Conservation (phyloP, 495 filamentous ascomycete genomes). For the Eremomyces bilateralis region DNA sequence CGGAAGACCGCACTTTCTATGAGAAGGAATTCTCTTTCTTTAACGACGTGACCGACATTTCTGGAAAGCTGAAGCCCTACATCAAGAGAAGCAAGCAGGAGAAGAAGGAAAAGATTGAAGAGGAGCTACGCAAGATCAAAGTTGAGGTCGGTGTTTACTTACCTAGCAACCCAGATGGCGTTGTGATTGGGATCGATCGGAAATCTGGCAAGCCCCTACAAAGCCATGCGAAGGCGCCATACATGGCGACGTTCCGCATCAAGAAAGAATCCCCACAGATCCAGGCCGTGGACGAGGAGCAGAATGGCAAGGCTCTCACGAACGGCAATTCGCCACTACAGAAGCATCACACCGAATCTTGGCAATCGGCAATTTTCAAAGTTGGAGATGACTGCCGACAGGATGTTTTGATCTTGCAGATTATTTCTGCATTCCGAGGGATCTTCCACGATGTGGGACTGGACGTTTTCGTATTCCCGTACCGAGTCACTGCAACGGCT, state of each 20-base stretch:
- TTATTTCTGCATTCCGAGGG: slow-evolving; percentile 91
- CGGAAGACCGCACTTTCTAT: slow-evolving; percentile 63
- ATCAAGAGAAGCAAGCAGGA: slow-evolving; percentile 86
- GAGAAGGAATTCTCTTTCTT: slow-evolving; percentile 95
- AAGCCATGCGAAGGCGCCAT: slow-evolving; percentile 93
- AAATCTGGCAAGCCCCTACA: slow-evolving; percentile 95
- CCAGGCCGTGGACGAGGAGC: slow-evolving; percentile 26
- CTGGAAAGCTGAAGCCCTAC: slow-evolving; percentile 81
- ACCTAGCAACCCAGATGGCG: slow-evolving; percentile 88
- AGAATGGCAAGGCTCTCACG: slow-evolving; percentile 5
- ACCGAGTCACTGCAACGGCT: slow-evolving; percentile 94
- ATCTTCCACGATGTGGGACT: slow-evolving; percentile 89
- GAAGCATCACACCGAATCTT: slow-evolving; percentile 51
- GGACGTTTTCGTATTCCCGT: slow-evolving; percentile 92
- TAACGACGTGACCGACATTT: slow-evolving; percentile 85
- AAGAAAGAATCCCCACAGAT: slow-evolving; percentile 44
- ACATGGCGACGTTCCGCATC: slow-evolving; percentile 96
- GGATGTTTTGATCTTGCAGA: slow-evolving; percentile 87
- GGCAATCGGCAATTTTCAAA: slow-evolving; percentile 99
- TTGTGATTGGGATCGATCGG: slow-evolving; percentile 91
- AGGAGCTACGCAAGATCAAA: slow-evolving; percentile 89
- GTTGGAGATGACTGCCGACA: slow-evolving; percentile 97
- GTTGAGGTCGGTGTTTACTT: slow-evolving; percentile 94
- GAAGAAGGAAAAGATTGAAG: slow-evolving; percentile 98
- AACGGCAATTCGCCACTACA: slow-evolving; percentile 4